Evolutionary conservation across 768 basidiomycete species (phyloP).

Genomic region (Podaxis rugospora): DNA sequence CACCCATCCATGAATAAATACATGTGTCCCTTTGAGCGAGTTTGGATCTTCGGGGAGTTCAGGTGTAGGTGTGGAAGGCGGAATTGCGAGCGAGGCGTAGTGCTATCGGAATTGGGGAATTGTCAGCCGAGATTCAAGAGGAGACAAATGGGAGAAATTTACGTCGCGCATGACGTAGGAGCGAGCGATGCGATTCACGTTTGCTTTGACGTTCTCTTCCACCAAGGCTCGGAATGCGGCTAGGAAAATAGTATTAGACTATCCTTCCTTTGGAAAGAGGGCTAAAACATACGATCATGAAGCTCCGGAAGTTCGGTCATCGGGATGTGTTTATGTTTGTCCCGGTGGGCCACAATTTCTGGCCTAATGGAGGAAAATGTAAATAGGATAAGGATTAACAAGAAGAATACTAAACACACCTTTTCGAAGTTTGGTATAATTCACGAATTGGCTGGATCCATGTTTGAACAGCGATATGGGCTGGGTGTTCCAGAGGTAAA

Average conservation of each 20-base stretch:
- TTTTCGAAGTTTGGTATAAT: constrained; percentile 28
- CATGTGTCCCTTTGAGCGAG: constrained; percentile 16
- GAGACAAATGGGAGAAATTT: neutral
- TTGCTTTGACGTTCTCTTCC: constrained; percentile 37
- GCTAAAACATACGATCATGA: constrained; percentile 25
- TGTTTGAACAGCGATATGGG: constrained; percentile 30
- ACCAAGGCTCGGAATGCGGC: constrained; percentile 39
- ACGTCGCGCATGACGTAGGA: constrained; percentile 27
- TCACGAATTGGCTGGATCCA: constrained; percentile 38
- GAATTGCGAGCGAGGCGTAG: constrained; percentile 17
- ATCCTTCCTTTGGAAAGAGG: neutral
- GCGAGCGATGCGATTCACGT: constrained; percentile 23
- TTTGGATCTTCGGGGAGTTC: constrained; percentile 12
- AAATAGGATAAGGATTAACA: neutral
- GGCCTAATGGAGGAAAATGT: constrained; percentile 14
- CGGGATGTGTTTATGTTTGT: constrained; percentile 15
- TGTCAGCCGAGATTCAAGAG: neutral
- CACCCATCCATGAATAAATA: constrained; percentile 55
- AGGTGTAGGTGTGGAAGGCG: neutral
- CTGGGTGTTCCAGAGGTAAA: constrained; percentile 9
- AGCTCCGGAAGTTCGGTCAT: constrained; percentile 22
- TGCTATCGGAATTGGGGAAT: constrained; percentile 13
- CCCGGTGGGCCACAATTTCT: constrained; percentile 32
- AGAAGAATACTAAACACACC: constrained; percentile 19
- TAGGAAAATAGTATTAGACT: constrained; percentile 10